These are phyloP conservation scores for Malus fusca DNA, from an alignment of 306 rosid species.

Conservation along the genomic window DNA sequence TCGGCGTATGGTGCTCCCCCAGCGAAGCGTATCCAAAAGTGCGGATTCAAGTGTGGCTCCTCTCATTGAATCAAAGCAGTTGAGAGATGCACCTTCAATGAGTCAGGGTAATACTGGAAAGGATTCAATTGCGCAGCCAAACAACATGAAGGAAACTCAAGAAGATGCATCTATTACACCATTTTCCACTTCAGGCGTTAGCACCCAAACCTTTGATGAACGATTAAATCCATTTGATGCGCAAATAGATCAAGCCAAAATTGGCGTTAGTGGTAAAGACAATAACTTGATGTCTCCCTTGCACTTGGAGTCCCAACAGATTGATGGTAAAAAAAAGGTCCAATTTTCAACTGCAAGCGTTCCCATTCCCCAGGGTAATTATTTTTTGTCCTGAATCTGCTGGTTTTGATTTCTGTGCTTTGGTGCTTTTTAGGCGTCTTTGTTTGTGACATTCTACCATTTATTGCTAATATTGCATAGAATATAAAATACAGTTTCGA, in stretches of 20 bases:
- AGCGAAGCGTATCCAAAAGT: conserved; percentile 24
- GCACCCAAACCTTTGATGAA: conserved; percentile 39
- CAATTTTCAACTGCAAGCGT: conserved; percentile 38
- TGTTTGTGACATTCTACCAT: conserved; percentile 6
- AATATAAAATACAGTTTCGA: conserved; percentile 11
- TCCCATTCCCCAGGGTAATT: conserved; percentile 48
- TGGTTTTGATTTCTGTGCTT: conserved; percentile 1
- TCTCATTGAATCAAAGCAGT: conserved; percentile 8
- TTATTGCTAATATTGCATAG: conserved; percentile 16
- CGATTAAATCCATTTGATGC: conserved; percentile 20
- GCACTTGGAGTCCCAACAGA: conserved; percentile 35
- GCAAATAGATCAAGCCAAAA: conserved; percentile 28
- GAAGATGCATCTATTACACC: conserved; percentile 46
- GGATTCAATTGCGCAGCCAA: conserved; percentile 29
- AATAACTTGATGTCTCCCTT: conserved; percentile 17
- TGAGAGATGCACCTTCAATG: conserved; percentile 19
- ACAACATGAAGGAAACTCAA: conserved; percentile 29
- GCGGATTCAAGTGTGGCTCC: conserved; percentile 17
- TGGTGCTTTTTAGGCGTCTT: background rate
- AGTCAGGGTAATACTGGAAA: conserved; percentile 25
- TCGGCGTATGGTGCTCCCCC: conserved; percentile 49
- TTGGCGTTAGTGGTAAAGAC: conserved; percentile 19
- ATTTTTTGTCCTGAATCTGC: conserved; percentile 7
- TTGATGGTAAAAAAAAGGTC: conserved; percentile 45
- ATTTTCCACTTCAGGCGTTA: conserved; percentile 32